A percentile compares a stretch with the other conserved stretches of the same genome.
Conservation (phyloP, 495 filamentous ascomycete species). For the Entonaema liquescens region DNA sequence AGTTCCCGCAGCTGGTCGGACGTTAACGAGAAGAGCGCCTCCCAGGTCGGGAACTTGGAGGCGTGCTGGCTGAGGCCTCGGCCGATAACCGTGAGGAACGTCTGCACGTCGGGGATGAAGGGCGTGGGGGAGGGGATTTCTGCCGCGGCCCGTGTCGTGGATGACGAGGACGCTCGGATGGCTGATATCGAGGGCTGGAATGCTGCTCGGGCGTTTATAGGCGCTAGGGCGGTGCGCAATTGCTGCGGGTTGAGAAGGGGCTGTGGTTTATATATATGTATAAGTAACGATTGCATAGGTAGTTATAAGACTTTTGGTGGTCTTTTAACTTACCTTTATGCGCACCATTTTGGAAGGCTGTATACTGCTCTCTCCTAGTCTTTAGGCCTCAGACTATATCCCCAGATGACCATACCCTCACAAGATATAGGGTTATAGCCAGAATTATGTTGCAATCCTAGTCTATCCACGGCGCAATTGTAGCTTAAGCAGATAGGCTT, state of each 20-base stretch:
- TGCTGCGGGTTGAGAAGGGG: slow-evolving; percentile 38
- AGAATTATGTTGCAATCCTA: background rate
- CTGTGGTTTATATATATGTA: slow-evolving; percentile 10
- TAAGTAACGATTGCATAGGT: background rate
- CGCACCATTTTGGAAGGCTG: slow-evolving; percentile 35
- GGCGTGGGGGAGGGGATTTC: slow-evolving; percentile 63
- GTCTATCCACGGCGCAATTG: background rate
- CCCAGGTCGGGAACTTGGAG: slow-evolving; percentile 87
- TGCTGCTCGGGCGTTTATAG: slow-evolving; percentile 1
- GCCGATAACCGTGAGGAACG: slow-evolving; percentile 92
- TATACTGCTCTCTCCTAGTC: background rate
- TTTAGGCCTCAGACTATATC: background rate
- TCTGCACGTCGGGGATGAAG: slow-evolving; percentile 84
- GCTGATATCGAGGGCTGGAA: slow-evolving; percentile 40
- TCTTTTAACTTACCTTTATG: slow-evolving; percentile 37
- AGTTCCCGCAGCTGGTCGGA: slow-evolving; percentile 79
- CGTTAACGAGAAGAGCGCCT: slow-evolving; percentile 81
- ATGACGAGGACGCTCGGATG: slow-evolving; percentile 39
- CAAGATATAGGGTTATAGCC: background rate
- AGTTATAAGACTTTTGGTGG: background rate
- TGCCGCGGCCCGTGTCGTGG: slow-evolving; percentile 64
- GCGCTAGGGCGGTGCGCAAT: slow-evolving; percentile 29
- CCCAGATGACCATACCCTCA: background rate
- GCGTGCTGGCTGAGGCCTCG: slow-evolving; percentile 82
- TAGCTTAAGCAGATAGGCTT: background rate